These are phyloP conservation scores for Myxozyma vanderwaltii DNA, from an alignment of 805 yeast genomes.

Conservation along the genomic window DNA sequence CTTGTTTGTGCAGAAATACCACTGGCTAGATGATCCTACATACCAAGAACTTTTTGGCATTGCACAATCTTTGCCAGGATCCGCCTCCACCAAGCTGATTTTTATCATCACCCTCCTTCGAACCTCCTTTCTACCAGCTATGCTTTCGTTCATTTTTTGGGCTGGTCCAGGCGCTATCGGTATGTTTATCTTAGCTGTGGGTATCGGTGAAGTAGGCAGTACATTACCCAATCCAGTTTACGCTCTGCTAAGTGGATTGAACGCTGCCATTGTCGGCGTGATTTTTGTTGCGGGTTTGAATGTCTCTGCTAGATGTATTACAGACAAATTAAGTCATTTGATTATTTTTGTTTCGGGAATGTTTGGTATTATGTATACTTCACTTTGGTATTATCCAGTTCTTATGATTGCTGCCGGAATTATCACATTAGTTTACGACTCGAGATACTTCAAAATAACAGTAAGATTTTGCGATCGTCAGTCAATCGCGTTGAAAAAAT, in stretches of 20 bases:
- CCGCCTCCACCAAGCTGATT: slow-evolving; percentile 30
- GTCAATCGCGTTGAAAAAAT: not conserved
- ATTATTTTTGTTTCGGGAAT: slow-evolving; percentile 26
- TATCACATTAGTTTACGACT: slow-evolving; percentile 21
- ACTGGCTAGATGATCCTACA: slow-evolving; percentile 27
- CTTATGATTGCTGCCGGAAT: slow-evolving; percentile 28
- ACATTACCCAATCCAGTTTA: slow-evolving; percentile 27
- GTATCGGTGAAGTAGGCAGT: slow-evolving; percentile 26
- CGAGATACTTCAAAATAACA: slow-evolving; percentile 4
- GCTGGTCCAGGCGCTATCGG: slow-evolving; percentile 32
- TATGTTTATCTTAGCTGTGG: slow-evolving; percentile 27
- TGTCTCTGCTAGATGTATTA: slow-evolving; percentile 21
- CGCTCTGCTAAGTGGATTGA: slow-evolving; percentile 28
- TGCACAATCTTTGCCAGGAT: slow-evolving; percentile 31
- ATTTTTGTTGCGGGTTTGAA: slow-evolving; percentile 28
- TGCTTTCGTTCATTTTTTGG: slow-evolving; percentile 29
- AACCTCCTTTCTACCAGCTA: slow-evolving; percentile 25
- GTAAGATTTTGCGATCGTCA: not conserved
- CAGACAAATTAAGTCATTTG: slow-evolving; percentile 27
- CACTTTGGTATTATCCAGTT: slow-evolving; percentile 31
- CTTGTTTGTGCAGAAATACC: slow-evolving; percentile 25
- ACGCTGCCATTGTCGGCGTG: slow-evolving; percentile 32
- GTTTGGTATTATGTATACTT: slow-evolving; percentile 25
- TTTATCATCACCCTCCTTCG: slow-evolving; percentile 29
- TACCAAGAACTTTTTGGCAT: slow-evolving; percentile 30